Conservation (phyloP, 768 basidiomycete genomes). For the Mycena vitilis region DNA sequence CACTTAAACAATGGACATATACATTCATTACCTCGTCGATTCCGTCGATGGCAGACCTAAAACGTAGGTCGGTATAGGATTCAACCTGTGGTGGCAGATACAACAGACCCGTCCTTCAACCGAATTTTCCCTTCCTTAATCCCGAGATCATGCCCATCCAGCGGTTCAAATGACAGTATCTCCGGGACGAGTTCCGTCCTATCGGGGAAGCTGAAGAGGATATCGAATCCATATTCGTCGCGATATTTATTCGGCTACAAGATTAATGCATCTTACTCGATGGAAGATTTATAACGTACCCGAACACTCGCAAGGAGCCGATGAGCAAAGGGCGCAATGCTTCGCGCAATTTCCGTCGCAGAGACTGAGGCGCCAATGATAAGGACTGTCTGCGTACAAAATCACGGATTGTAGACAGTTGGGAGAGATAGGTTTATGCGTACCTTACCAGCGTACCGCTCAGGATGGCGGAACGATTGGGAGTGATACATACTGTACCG, state of each 20-base stretch:
- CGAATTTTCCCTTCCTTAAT: slow-evolving; percentile 40
- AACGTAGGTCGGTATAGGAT: too few species aligned
- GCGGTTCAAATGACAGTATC: slow-evolving; percentile 41
- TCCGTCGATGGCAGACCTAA: slow-evolving; percentile 38
- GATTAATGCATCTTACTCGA: too few species aligned
- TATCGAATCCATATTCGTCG: slow-evolving; percentile 16
- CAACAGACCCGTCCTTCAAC: slow-evolving; percentile 42
- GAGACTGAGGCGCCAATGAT: slow-evolving; percentile 33
- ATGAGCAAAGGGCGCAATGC: slow-evolving; percentile 24
- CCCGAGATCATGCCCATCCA: slow-evolving; percentile 17
- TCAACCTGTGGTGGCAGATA: too few species aligned
- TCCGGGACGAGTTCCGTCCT: slow-evolving; percentile 44
- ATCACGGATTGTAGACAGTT: too few species aligned
- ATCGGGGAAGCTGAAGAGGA: slow-evolving; percentile 37
- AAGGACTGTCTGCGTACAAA: slow-evolving; percentile 27
- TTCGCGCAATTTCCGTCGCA: slow-evolving; percentile 34
- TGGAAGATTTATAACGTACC: slow-evolving; percentile 9
- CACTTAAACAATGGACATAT: background rate
- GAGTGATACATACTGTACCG: slow-evolving; percentile 41
- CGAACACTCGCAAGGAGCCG: slow-evolving; percentile 33
- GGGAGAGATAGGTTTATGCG: background rate
- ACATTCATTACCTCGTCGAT: slow-evolving; percentile 38
- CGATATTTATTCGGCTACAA: slow-evolving; percentile 37
- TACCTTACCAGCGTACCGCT: slow-evolving; percentile 44
- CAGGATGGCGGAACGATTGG: slow-evolving; percentile 45